A percentile compares a stretch with the other conserved stretches of the same genome.
Conservation (phyloP, 106 monocot genomes). For the Dendrobium nobile region DNA sequence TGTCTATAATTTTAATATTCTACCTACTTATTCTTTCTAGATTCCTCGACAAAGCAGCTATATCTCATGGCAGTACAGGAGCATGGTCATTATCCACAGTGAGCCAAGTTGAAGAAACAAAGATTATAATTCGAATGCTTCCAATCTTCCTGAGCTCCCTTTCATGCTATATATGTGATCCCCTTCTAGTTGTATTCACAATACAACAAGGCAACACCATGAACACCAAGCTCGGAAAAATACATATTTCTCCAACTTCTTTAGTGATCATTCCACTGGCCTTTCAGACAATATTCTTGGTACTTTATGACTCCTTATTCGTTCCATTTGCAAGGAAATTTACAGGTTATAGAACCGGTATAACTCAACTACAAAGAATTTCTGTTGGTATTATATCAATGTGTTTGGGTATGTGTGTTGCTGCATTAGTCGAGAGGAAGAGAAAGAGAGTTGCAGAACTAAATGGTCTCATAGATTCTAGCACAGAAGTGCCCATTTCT, state of each 20-base stretch:
- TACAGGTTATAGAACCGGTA: slow-evolving; percentile 30
- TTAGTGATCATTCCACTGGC: slow-evolving; percentile 32
- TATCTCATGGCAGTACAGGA: slow-evolving; percentile 19
- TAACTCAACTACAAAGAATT: slow-evolving; percentile 36
- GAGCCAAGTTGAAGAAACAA: slow-evolving; percentile 64
- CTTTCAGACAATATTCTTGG: slow-evolving; percentile 36
- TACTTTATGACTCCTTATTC: slow-evolving; percentile 40
- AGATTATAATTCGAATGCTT: slow-evolving; percentile 42
- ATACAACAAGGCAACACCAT: slow-evolving; percentile 50
- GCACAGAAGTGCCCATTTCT: slow-evolving; percentile 33
- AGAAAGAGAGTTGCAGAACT: slow-evolving; percentile 18
- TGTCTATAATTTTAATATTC: too few relatives aligned
- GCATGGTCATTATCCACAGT: slow-evolving; percentile 46
- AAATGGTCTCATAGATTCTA: slow-evolving; percentile 14
- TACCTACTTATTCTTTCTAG: slow-evolving; percentile 8
- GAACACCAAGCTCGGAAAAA: slow-evolving; percentile 44
- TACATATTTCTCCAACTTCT: slow-evolving; percentile 38
- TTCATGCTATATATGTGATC: slow-evolving; percentile 22
- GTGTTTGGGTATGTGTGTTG: slow-evolving; percentile 19
- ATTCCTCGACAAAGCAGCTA: slow-evolving; percentile 44
- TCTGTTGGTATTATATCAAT: slow-evolving; percentile 33
- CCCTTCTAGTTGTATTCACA: slow-evolving; percentile 40
- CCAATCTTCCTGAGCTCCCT: slow-evolving; percentile 44
- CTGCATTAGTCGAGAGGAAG: slow-evolving; percentile 47
- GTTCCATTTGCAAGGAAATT: slow-evolving; percentile 37